Evolutionary conservation across 2,329 filamentous ascomycete genomes (phyloP).

Genomic region (Scedosporium dehoogii): DNA sequence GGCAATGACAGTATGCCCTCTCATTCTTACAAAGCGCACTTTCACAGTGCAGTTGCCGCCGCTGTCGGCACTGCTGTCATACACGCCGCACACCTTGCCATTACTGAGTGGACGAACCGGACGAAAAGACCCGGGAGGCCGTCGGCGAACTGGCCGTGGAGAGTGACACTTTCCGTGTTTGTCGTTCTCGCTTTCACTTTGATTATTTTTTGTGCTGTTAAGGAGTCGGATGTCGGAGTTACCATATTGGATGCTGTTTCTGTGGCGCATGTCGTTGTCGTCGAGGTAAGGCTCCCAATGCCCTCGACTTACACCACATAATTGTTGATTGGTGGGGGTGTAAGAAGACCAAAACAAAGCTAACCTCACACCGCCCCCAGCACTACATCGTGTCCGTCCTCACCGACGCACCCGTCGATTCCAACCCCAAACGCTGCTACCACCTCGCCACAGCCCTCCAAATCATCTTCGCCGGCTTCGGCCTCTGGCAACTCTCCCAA

Average conservation of each 20-base stretch:
- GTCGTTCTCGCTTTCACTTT: background rate
- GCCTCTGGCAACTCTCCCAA: background rate
- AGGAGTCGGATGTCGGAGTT: background rate
- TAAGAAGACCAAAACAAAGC: background rate
- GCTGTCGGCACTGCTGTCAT: background rate
- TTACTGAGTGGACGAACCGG: background rate
- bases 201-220: background rate
- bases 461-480: background rate
- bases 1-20: background rate
- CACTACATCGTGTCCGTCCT: conserved; percentile 1
- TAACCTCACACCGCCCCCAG: background rate
- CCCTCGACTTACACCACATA: too few relatives aligned
- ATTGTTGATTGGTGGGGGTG: too few relatives aligned
- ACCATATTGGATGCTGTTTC: background rate
- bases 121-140: background rate
- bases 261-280: background rate
- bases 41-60: background rate
- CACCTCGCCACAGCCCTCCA: background rate
- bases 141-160: conserved; percentile 1
- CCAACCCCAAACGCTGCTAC: background rate
- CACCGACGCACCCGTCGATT: background rate
- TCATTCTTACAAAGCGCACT: background rate
- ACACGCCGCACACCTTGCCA: background rate
- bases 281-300: background rate
- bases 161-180: background rate